Conservation (phyloP, 2,329 filamentous ascomycete genomes). For the Fusarium buxicola region DNA sequence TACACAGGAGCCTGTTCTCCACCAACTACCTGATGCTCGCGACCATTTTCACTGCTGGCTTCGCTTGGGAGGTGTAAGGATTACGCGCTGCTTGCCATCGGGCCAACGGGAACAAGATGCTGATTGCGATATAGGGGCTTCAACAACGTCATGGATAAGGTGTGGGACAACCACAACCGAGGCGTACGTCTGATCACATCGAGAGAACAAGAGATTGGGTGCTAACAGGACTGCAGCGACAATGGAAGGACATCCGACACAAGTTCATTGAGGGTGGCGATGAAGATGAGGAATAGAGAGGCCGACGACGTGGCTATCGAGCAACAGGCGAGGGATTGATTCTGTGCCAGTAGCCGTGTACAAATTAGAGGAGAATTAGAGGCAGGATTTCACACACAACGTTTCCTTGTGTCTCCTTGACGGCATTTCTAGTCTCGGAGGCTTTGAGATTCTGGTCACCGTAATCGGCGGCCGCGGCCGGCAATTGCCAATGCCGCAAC, state of each 20-base stretch:
- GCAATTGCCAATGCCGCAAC: neutral
- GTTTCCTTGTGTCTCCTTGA: slow-evolving; percentile 27
- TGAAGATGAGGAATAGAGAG: slow-evolving; percentile 49
- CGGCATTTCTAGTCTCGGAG: neutral
- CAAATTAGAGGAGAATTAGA: slow-evolving; percentile 49
- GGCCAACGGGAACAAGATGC: slow-evolving; percentile 39
- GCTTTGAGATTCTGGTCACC: neutral
- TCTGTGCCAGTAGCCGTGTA: slow-evolving; percentile 50
- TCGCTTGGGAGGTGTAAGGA: slow-evolving; percentile 92
- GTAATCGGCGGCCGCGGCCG: neutral
- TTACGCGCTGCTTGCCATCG: slow-evolving; percentile 21
- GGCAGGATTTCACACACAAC: slow-evolving; percentile 39
- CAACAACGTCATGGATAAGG: slow-evolving; percentile 81
- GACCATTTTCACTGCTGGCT: slow-evolving; percentile 86
- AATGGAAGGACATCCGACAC: slow-evolving; percentile 99
- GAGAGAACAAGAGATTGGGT: slow-evolving; percentile 4
- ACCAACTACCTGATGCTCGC: slow-evolving; percentile 90
- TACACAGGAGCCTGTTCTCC: slow-evolving; percentile 80
- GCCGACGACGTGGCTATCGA: slow-evolving; percentile 29
- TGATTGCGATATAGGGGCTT: slow-evolving; percentile 73
- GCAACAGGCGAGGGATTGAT: slow-evolving; percentile 37
- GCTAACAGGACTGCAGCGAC: slow-evolving; percentile 71
- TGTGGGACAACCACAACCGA: slow-evolving; percentile 93
- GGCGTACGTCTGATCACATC: slow-evolving; percentile 74
- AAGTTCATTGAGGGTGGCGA: slow-evolving; percentile 81